These are phyloP conservation scores for Pistacia atlantica DNA, from an alignment of 345 rosid genomes.

Conservation along the genomic window DNA sequence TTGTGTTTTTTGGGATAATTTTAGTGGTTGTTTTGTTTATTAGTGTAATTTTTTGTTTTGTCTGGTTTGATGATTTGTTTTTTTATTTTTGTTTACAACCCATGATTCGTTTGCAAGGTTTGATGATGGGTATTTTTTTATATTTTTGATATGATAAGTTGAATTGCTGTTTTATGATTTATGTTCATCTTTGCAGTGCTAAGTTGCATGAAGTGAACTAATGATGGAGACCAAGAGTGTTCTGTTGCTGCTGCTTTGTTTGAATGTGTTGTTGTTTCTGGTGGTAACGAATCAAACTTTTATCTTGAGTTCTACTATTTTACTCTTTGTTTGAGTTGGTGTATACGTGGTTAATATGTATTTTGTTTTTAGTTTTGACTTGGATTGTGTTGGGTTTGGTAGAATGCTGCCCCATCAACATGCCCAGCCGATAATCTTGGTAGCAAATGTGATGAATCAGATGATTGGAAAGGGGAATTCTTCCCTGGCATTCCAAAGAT, in stretches of 20 bases:
- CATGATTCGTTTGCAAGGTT: not conserved
- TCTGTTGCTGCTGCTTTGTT: slow-evolving; percentile 38
- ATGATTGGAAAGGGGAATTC: slow-evolving; percentile 90
- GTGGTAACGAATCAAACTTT: slow-evolving; percentile 40
- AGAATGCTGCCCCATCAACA: slow-evolving; percentile 65
- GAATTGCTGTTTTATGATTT: not conserved
- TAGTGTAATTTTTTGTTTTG: not conserved
- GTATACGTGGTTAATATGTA: not conserved
- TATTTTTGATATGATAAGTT: not conserved
- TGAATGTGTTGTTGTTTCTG: slow-evolving; percentile 26
- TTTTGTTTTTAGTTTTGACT: not conserved
- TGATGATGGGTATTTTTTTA: not conserved
- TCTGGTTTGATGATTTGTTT: not conserved
- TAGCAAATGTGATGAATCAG: slow-evolving; percentile 53
- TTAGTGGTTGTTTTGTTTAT: not conserved
- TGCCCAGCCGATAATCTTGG: slow-evolving; percentile 72
- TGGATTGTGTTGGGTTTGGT: slow-evolving; percentile 27
- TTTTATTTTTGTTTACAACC: not conserved
- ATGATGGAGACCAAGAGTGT: slow-evolving; percentile 38
- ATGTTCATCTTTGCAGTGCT: not conserved
- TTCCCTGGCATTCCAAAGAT: slow-evolving; percentile 79
- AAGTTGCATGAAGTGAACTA: not conserved
- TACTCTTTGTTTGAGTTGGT: not conserved
- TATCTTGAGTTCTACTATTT: not conserved
- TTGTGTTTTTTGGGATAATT: not conserved